Base-by-base conservation (phyloP, 1,284 basidiomycete genomes). In the Ganoderma sinense region DNA sequence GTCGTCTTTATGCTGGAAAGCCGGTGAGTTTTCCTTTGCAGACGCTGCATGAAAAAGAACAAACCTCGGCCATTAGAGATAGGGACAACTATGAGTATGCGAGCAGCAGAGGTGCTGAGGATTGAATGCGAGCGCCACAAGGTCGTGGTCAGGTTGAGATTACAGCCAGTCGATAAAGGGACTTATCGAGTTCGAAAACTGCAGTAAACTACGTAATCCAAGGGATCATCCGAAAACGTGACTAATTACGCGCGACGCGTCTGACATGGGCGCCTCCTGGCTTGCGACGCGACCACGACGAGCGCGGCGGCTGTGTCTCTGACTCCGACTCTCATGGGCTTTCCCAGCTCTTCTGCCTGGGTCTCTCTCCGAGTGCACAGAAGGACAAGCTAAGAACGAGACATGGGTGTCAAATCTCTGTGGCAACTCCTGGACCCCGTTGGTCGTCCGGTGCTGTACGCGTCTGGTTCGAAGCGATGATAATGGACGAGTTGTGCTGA, bases 331-430 rank as follows among this genome's bases (percentile, higher is more conserved):
- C 66, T 69, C 58, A 73, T 73, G 72, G 51, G 67, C 53, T 62
- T 61, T 64, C 43, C 65, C 43, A 23, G 31, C 13, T 31, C n/a
- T 26, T 36, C 20, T 40, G 23, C 20, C 61, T 41, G 23, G 36
- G 33, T 63, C 63, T 62, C 43, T 62, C 41, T 23, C 43, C 59
- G 61, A 40, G 41, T 23, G 39, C 48, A 31, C 53, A 39, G 67
- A n/a, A 39, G 45, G 14, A 40, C 14, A 23, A 58, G 63, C 39
- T 4, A 31, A 31, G 13, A 23, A 41, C 4, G 16, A 48, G 70
- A 58, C 3, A 97, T 97, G 96, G 96, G 96, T 89, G 96, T 98
- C 68, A 97, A 97, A 82, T 96, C 95, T 51, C 85, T 98, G 71
- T 98, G 97, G 97, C 93, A 88, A 71, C 89, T 98, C n/a, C 84